Evolutionary conservation across 106 monocot genomes (phyloP), one percentile per base, ranked within the genome.

Genomic region (Phalaenopsis equestris): DNA sequence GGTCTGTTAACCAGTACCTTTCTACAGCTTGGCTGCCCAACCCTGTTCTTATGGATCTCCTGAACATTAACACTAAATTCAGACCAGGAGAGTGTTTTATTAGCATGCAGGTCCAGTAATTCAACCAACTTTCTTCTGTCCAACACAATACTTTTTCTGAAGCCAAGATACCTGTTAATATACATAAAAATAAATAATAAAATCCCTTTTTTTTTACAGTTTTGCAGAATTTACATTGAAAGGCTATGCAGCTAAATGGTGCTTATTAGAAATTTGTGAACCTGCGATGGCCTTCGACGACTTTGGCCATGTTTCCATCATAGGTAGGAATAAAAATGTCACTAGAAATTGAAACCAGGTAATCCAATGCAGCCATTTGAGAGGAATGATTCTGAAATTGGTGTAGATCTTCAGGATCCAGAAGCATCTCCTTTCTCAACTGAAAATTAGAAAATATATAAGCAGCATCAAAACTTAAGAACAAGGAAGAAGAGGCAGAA

Each of bases 271-370:
- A 43, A 74, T 42, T n/a, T 45, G 49, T 75, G 41, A 64, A 90
- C 93, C 93, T 93, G 56, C 90, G 82, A 67, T 93, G 90, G 6
- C 93, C 93, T 79, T 93, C 90, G 46, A 93, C 90, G 56, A 93
- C 90, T 80, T 93, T 93, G 24, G 90, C 93, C 93, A 93, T 93
- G 86, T 93, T 93, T 21, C 93, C 93, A 81, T 93, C 87, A 67
- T 81, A 89, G 1, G 93, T 93, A n/a, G 93, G 90, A 30, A 93
- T 89, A 41, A 89, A 93, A 46, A 86, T 56, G 43, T 91, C 87
- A 81, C 89, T 93, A 5, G 89, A 84, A 23, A 93, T 61, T n/a
- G 93, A 87, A 42, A 93, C 90, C 84, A 93, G 90, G 84, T 91
- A 93, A 82, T 90, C 90, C 18, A 93, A 79, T 30, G 90, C 90